These are phyloP conservation scores for Citrus cavaleriei DNA, from an alignment of 345 rosid genomes.

Conservation along the genomic window DNA sequence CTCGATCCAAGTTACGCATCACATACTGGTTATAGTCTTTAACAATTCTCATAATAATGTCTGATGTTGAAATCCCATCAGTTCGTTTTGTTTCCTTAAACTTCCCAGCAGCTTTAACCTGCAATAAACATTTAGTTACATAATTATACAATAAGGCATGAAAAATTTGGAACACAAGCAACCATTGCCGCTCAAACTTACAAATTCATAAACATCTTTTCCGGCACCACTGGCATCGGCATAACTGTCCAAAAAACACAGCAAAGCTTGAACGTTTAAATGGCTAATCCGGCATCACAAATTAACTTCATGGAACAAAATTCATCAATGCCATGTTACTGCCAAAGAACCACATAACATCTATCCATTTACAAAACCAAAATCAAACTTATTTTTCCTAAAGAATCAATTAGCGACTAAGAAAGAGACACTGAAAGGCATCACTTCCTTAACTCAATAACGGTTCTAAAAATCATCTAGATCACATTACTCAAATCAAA, in stretches of 20 bases:
- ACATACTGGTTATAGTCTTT: constrained; percentile 96
- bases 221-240: constrained; percentile 94
- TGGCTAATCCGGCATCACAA: background rate
- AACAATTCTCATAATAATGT: constrained; percentile 89
- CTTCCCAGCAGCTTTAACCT: constrained; percentile 86
- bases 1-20: constrained; percentile 85
- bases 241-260: constrained; percentile 42
- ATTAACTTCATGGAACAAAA: background rate
- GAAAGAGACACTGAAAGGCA: background rate
- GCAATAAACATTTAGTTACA: constrained; percentile 17
- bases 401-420: background rate
- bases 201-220: constrained; percentile 91
- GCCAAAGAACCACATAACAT: background rate
- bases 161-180: constrained; percentile 3
- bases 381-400: background rate
- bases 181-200: constrained; percentile 34
- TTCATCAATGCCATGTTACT: too few species aligned
- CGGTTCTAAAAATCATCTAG: background rate
- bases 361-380: background rate
- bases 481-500: background rate
- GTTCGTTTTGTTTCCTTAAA: constrained; percentile 92
- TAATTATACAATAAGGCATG: background rate
- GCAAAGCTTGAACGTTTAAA: background rate
- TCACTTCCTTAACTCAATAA: background rate
- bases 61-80: constrained; percentile 91